Evolutionary conservation across 2,329 filamentous ascomycete genomes (phyloP).

Genomic region (Tolypocladium nubicola): DNA sequence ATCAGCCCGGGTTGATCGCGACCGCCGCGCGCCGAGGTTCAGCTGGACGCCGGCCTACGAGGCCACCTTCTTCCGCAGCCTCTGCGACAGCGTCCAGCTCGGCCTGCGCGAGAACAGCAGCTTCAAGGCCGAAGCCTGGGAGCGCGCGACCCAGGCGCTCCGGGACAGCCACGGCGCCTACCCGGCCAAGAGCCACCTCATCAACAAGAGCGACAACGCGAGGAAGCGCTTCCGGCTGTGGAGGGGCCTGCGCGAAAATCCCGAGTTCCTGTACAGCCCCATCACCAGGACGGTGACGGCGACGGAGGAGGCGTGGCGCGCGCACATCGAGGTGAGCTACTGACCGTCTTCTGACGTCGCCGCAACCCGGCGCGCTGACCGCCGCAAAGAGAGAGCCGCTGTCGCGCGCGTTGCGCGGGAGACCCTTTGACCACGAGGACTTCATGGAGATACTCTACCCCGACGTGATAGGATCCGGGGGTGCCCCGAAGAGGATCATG

Average conservation of each 20-base stretch:
- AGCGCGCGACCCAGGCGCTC: conserved; percentile 42
- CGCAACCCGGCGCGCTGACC: conserved; percentile 7
- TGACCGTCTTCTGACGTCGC: background rate
- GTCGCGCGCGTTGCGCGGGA: conserved; percentile 43
- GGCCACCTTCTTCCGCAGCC: conserved; percentile 49
- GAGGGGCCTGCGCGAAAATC: conserved; percentile 46
- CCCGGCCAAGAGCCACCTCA: conserved; percentile 50
- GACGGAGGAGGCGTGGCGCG: conserved; percentile 45
- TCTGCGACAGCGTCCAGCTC: conserved; percentile 47
- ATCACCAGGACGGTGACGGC: conserved; percentile 40
- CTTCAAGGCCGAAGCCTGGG: conserved; percentile 53
- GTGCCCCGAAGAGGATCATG: conserved; percentile 48
- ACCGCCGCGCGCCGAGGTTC: conserved; percentile 40
- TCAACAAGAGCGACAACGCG: conserved; percentile 55
- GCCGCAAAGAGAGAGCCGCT: conserved; percentile 41
- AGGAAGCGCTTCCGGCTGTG: conserved; percentile 53
- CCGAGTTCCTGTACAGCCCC: conserved; percentile 44
- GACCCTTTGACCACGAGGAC: conserved; percentile 50
- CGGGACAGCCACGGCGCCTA: conserved; percentile 44
- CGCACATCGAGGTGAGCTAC: conserved; percentile 43
- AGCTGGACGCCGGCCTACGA: conserved; percentile 50
- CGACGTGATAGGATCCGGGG: conserved; percentile 48
- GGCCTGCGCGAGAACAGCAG: conserved; percentile 47
- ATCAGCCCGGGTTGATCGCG: conserved; percentile 24
- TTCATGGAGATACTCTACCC: conserved; percentile 51